phyloP scores from a whole-genome alignment of 2,329 filamentous ascomycete species.

The Epichloe scottii region DNA sequence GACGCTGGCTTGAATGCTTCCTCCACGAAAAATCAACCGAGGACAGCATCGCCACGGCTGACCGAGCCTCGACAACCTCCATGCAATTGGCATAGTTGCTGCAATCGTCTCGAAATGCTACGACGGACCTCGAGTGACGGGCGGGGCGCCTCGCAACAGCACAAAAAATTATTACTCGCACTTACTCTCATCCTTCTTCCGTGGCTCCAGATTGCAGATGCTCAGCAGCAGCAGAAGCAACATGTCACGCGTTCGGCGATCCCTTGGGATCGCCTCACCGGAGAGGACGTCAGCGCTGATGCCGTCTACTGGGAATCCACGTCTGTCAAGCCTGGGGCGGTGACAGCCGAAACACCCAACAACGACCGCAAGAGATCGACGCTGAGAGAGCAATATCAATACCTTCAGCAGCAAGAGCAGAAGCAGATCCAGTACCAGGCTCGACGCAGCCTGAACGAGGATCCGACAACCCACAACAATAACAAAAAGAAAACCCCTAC shows the following conservation, averaged over 20 bases:
- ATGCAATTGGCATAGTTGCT: constrained; percentile 3
- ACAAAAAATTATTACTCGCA: constrained; percentile 38
- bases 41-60: constrained; percentile 3
- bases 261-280: not conserved
- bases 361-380: constrained; percentile 3
- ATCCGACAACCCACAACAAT: constrained; percentile 7
- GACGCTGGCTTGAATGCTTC: constrained; percentile 3
- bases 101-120: constrained; percentile 33
- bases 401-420: constrained; percentile 9
- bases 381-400: not conserved
- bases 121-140: constrained; percentile 51
- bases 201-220: constrained; percentile 41
- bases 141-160: constrained; percentile 30
- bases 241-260: constrained; percentile 2
- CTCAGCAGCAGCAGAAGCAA: constrained; percentile 48
- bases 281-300: not conserved
- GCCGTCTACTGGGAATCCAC: constrained; percentile 19
- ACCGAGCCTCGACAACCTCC: not conserved
- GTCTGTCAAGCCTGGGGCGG: constrained; percentile 13
- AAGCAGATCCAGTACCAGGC: constrained; percentile 11
- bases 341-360: constrained; percentile 13
- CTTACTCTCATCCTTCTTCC: constrained; percentile 46
- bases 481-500: constrained; percentile 14
- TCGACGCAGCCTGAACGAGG: constrained; percentile 5
- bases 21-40: not conserved